phyloP scores from a whole-genome alignment of 164 flowering plant genomes.

The Aristolochia contorta region DNA sequence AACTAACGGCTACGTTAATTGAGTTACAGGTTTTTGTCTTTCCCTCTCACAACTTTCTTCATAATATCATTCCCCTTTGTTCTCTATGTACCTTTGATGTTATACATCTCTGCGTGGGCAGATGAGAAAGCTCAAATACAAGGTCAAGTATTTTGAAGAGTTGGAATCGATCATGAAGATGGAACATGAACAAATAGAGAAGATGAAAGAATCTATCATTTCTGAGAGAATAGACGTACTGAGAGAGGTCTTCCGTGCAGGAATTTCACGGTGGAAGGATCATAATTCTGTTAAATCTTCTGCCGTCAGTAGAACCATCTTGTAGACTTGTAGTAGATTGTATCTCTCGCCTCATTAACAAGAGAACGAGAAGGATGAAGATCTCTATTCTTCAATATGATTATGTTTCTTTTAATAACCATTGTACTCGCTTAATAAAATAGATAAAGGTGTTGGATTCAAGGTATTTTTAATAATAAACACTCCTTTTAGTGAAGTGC shows the following conservation, averaged over 20 bases:
- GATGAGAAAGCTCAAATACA: constrained; percentile 65
- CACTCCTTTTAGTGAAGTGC: no score
- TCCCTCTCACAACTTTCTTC: not conserved
- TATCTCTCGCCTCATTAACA: no score
- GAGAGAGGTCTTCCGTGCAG: constrained; percentile 26
- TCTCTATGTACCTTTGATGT: not conserved
- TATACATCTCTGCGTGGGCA: constrained; percentile 12
- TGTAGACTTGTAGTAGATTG: no score
- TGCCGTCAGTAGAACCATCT: not conserved
- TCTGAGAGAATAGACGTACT: constrained; percentile 41
- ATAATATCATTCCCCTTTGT: not conserved
- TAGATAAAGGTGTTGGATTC: no score
- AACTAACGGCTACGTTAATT: constrained; percentile 52
- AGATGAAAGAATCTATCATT: constrained; percentile 42
- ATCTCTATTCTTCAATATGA: no score
- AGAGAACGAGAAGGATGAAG: no score
- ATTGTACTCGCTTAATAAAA: no score
- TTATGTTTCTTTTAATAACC: no score
- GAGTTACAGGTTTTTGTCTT: constrained; percentile 57
- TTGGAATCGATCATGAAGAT: constrained; percentile 66
- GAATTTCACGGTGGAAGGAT: constrained; percentile 54
- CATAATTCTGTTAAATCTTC: constrained; percentile 18
- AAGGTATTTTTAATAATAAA: no score
- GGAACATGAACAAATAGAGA: constrained; percentile 43
- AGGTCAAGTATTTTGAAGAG: constrained; percentile 58